A percentile compares a stretch with the other conserved stretches of the same genome.
Conservation (phyloP, 2,329 filamentous ascomycete species). For the Xylaria sp. region DNA sequence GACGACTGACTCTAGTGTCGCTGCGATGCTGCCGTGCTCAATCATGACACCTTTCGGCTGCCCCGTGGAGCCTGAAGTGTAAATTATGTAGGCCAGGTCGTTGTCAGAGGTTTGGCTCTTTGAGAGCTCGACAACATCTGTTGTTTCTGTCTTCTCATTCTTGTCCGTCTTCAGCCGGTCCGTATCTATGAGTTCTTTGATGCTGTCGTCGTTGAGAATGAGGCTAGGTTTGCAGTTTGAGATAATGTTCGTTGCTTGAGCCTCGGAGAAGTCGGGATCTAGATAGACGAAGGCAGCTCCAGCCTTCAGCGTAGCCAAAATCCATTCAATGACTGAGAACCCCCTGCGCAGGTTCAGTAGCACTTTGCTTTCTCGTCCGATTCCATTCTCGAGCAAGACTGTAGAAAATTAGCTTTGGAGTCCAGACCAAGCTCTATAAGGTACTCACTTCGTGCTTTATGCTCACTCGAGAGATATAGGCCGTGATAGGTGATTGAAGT, state of each 20-base stretch:
- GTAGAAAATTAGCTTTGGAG: not conserved
- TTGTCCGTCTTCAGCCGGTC: too few species aligned
- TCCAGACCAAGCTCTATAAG: not conserved
- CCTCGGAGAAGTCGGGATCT: slow-evolving; percentile 7
- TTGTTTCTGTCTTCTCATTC: not conserved
- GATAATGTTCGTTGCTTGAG: not conserved
- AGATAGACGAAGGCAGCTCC: slow-evolving; percentile 9
- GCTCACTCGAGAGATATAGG: slow-evolving; percentile 1
- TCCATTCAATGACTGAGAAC: slow-evolving; percentile 10
- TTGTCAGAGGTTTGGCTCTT: not conserved
- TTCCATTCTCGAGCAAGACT: not conserved
- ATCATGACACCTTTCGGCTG: slow-evolving; percentile 13
- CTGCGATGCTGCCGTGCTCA: not conserved
- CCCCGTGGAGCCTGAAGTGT: slow-evolving; percentile 6
- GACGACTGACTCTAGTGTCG: not conserved
- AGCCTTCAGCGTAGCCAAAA: slow-evolving; percentile 3
- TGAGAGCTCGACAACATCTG: not conserved
- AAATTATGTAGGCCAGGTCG: slow-evolving; percentile 1
- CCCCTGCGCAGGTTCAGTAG: not conserved
- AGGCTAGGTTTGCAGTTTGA: not conserved
- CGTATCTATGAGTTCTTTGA: not conserved
- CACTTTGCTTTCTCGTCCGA: not conserved
- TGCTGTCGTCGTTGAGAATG: not conserved
- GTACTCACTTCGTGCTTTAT: slow-evolving; percentile 4
- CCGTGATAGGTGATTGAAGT: slow-evolving; percentile 1